Evolutionary conservation across 2,329 filamentous ascomycete species (phyloP).

Genomic region (Hawksworthiomyces lignivorus): DNA sequence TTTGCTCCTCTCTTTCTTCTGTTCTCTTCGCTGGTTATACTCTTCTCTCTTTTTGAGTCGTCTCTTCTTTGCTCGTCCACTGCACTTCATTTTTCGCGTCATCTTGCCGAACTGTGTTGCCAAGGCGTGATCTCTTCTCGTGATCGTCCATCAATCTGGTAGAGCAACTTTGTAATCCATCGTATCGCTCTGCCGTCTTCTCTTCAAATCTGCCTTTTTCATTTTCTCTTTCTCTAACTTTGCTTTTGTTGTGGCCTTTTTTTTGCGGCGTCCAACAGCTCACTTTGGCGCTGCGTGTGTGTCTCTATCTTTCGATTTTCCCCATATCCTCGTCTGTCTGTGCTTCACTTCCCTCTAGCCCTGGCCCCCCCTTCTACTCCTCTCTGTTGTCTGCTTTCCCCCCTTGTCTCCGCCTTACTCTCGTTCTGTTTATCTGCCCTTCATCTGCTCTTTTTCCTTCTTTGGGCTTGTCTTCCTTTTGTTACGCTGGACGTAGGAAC

Average conservation of each 20-base stretch:
- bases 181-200: neutral
- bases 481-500: no score
- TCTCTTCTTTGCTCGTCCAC: neutral
- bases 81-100: no score
- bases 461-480: neutral
- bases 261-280: no score
- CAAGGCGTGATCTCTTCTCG: neutral
- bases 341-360: neutral
- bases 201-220: neutral
- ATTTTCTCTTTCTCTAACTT: neutral
- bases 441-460: neutral
- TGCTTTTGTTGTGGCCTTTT: slow-evolving; percentile 9
- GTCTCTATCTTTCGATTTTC: no score
- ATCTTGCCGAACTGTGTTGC: neutral
- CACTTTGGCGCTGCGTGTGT: no score
- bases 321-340: neutral
- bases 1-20: neutral
- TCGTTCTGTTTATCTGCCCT: neutral
- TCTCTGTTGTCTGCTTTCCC: no score
- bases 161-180: neutral
- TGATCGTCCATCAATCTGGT: slow-evolving; percentile 1
- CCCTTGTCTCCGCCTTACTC: no score
- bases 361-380: no score
- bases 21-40: neutral
- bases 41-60: neutral